Percentiles rank a stretch among this genome's conserved stretches.
Evolutionary conservation across 1,284 basidiomycete species (phyloP).

Genomic region (Pseudozyma flocculosa): DNA sequence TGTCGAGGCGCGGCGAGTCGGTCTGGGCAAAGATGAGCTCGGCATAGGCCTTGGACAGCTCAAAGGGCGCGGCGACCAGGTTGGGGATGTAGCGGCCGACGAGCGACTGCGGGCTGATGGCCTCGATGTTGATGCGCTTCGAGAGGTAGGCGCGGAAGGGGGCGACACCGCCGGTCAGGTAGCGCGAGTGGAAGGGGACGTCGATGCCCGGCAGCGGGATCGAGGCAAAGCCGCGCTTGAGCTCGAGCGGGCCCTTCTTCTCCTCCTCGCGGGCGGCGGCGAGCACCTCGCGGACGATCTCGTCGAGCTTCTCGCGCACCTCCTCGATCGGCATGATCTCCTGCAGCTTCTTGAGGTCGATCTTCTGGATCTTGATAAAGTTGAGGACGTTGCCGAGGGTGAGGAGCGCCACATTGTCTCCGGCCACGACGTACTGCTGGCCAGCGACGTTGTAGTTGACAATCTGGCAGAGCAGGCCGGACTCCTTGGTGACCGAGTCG

Average conservation of each 20-base stretch:
- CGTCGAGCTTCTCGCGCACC: conserved; percentile 85
- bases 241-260: conserved; percentile 84
- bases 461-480: conserved; percentile 83
- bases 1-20: conserved; percentile 83
- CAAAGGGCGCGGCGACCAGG: conserved; percentile 90
- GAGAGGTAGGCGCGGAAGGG: conserved; percentile 92
- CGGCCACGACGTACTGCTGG: conserved; percentile 77
- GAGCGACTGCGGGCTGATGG: conserved; percentile 74
- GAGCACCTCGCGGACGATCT: conserved; percentile 84
- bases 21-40: conserved; percentile 69
- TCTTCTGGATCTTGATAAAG: conserved; percentile 93
- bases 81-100: conserved; percentile 81
- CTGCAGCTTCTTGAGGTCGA: conserved; percentile 87
- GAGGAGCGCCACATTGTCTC: conserved; percentile 88
- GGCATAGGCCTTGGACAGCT: conserved; percentile 83
- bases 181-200: conserved; percentile 97
- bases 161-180: conserved; percentile 92
- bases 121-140: conserved; percentile 87
- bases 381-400: conserved; percentile 95
- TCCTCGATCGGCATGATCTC: conserved; percentile 80
- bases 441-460: conserved; percentile 85
- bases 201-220: conserved; percentile 78
- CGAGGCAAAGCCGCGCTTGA: conserved; percentile 84
- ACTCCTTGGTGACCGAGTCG: conserved; percentile 65
- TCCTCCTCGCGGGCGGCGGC: conserved; percentile 72